phyloP scores from a whole-genome alignment of 805 yeast species.

The Ogataea degrootiae region DNA sequence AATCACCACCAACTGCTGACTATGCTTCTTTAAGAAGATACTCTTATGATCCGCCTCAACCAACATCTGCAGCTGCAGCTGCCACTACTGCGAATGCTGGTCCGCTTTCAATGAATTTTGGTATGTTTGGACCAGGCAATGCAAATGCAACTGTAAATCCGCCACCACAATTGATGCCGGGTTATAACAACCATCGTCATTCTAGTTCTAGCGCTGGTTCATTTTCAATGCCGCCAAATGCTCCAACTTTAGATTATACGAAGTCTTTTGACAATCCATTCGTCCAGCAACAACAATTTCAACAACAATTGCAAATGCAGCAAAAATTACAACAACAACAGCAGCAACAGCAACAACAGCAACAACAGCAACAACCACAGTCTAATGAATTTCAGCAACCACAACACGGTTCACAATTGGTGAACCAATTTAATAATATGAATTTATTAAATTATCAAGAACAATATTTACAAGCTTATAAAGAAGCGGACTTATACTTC shows the following conservation, averaged over 20 bases:
- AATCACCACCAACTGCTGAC: conserved; percentile 23
- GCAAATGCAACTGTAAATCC: not conserved
- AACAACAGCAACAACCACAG: not conserved
- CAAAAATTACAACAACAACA: conserved; percentile 6
- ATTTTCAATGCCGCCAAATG: conserved; percentile 9
- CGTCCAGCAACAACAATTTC: conserved; percentile 7
- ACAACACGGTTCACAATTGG: conserved; percentile 3
- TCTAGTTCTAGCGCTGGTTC: conserved; percentile 11
- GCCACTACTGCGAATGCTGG: conserved; percentile 3
- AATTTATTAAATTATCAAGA: conserved; percentile 19
- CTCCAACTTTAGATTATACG: conserved; percentile 19
- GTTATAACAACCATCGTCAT: conserved; percentile 5
- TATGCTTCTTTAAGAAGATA: conserved; percentile 21
- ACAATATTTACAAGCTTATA: conserved; percentile 21
- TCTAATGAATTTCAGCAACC: not conserved
- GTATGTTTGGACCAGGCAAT: not conserved
- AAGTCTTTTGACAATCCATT: conserved; percentile 19
- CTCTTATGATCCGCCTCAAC: conserved; percentile 17
- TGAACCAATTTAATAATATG: conserved; percentile 13
- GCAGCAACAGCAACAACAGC: not conserved
- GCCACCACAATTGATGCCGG: not conserved
- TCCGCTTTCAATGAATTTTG: conserved; percentile 5
- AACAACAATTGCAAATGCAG: conserved; percentile 3
- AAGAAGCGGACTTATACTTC: conserved; percentile 26
- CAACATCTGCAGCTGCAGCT: not conserved